These are phyloP conservation scores for Fusarium drepaniforme DNA, from an alignment of 2,329 filamentous ascomycete species.

Conservation along the genomic window DNA sequence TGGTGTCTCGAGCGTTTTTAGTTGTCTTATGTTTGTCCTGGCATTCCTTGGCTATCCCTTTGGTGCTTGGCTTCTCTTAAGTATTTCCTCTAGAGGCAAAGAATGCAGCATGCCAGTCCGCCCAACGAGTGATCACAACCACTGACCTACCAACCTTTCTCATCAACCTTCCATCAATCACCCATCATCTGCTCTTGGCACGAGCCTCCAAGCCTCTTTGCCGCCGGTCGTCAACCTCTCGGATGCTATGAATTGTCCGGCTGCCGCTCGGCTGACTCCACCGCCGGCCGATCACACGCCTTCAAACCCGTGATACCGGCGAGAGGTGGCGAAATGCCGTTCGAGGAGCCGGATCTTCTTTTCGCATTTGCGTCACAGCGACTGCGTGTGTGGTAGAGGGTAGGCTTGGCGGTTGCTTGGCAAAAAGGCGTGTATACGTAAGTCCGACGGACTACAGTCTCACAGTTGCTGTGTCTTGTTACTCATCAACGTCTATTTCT, in stretches of 20 bases:
- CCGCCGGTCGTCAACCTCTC: conserved; percentile 19
- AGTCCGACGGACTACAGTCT: neutral
- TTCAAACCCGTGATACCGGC: conserved; percentile 24
- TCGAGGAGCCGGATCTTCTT: conserved; percentile 4
- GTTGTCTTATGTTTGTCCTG: neutral
- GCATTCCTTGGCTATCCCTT: neutral
- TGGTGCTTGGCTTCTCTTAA: conserved; percentile 14
- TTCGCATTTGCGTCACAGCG: conserved; percentile 32
- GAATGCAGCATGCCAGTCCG: conserved; percentile 16
- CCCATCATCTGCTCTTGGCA: conserved; percentile 16
- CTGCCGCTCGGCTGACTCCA: conserved; percentile 22
- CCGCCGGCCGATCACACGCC: conserved; percentile 38
- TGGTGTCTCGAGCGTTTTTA: neutral
- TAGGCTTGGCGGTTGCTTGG: conserved; percentile 25
- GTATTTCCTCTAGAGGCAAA: conserved; percentile 9
- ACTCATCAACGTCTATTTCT: neutral
- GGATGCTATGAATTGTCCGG: conserved; percentile 5
- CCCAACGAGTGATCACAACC: conserved; percentile 22
- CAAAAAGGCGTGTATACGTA: conserved; percentile 8
- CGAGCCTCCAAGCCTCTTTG: conserved; percentile 7
- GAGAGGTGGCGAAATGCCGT: conserved; percentile 35
- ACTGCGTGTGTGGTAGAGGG: neutral
- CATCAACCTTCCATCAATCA: conserved; percentile 13
- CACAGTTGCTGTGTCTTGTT: neutral
- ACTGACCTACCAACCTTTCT: conserved; percentile 12